Percentiles rank a stretch among this genome's conserved stretches.
phyloP scores from a whole-genome alignment of 2,329 filamentous ascomycete species.

The Bretziella fagacearum region DNA sequence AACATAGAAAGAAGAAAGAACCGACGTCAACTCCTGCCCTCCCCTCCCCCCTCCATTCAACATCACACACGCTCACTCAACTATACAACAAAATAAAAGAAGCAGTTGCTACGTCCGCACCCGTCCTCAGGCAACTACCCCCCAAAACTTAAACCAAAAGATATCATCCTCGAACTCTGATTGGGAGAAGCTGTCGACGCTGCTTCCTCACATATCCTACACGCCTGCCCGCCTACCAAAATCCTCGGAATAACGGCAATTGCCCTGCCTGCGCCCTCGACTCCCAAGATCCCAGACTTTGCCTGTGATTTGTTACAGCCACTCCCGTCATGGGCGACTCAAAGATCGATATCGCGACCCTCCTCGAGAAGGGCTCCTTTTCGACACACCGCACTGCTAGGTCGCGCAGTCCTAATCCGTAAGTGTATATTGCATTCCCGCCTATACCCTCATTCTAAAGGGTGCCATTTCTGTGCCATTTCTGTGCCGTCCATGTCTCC shows the following conservation, averaged over 20 bases:
- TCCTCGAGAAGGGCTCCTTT: conserved; percentile 11
- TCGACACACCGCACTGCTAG: conserved; percentile 7
- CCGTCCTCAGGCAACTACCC: neutral
- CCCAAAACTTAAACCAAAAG: neutral
- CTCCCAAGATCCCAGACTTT: too few relatives aligned
- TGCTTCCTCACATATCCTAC: neutral
- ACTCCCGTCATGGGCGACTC: conserved; percentile 9
- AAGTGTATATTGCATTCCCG: conserved; percentile 6
- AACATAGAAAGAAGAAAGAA: too few relatives aligned
- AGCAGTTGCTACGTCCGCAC: neutral
- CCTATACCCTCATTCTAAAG: neutral
- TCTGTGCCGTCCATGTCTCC: conserved; percentile 2
- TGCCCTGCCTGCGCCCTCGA: neutral
- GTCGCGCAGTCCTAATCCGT: conserved; percentile 12
- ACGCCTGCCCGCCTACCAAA: neutral
- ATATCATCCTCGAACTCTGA: neutral
- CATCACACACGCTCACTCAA: too few relatives aligned
- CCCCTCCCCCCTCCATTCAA: too few relatives aligned
- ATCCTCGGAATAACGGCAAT: neutral
- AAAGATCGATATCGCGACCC: conserved; percentile 11
- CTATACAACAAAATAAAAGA: neutral
- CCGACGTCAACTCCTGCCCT: neutral
- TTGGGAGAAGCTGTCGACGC: neutral
- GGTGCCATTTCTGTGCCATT: conserved; percentile 1
- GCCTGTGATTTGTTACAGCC: neutral